phyloP scores from a whole-genome alignment of 139 green algal species.

The Pycnococcus provasolii region DNA sequence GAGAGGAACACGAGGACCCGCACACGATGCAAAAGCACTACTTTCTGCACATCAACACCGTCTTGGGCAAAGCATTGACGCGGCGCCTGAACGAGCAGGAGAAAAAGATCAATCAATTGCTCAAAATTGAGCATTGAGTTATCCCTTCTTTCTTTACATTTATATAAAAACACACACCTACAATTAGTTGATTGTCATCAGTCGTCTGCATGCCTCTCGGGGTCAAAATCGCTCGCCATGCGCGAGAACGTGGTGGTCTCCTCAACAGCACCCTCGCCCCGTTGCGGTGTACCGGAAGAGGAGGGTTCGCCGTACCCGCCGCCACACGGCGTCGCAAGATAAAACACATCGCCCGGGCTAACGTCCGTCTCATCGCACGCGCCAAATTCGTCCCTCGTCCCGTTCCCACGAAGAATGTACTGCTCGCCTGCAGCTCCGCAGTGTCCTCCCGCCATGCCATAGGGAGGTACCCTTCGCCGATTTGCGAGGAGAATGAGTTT shows the following conservation, averaged over 20 bases:
- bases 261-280: no score
- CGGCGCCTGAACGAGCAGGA: neutral
- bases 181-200: no score
- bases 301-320: constrained; percentile 8
- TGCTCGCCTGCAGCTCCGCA: constrained; percentile 10
- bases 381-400: constrained; percentile 8
- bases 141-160: no score
- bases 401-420: constrained; percentile 1
- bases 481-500: constrained; percentile 29
- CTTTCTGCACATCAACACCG: neutral
- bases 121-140: no score
- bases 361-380: constrained; percentile 8
- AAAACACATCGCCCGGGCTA: constrained; percentile 6
- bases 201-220: no score
- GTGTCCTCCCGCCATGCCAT: constrained; percentile 18
- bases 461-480: constrained; percentile 10
- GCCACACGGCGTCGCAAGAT: constrained; percentile 13
- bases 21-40: neutral
- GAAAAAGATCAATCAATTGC: neutral
- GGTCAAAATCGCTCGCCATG: no score
- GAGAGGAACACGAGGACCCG: constrained; percentile 8
- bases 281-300: no score
- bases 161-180: no score
- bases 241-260: no score
- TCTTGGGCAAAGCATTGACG: neutral